phyloP scores from a whole-genome alignment of 2,329 filamentous ascomycete genomes.

The Fusarium nematophilum region DNA sequence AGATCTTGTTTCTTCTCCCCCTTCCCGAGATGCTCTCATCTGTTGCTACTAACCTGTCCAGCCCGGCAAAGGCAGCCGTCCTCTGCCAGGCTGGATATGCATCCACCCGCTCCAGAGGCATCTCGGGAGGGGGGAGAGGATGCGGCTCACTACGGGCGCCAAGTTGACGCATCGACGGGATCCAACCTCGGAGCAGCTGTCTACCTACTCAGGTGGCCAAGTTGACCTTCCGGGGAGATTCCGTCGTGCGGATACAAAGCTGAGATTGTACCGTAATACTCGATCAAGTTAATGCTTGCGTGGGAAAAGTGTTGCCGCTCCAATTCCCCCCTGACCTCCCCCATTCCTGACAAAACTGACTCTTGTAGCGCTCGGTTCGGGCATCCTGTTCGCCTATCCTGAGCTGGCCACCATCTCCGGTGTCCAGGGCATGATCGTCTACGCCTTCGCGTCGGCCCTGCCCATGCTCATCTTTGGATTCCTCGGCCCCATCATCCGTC shows the following conservation, averaged over 20 bases:
- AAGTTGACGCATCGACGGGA: slow-evolving; percentile 64
- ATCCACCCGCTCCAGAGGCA: slow-evolving; percentile 39
- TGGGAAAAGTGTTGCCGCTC: slow-evolving; percentile 97
- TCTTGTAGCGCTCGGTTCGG: slow-evolving; percentile 79
- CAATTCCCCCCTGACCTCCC: slow-evolving; percentile 50
- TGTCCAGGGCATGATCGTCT: slow-evolving; percentile 81
- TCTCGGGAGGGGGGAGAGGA: slow-evolving; percentile 52
- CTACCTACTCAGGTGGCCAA: not conserved
- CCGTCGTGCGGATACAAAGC: slow-evolving; percentile 68
- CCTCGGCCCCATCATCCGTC: slow-evolving; percentile 80
- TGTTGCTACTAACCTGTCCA: slow-evolving; percentile 42
- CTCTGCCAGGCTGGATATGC: slow-evolving; percentile 10
- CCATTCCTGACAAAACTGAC: slow-evolving; percentile 54
- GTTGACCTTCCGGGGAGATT: slow-evolving; percentile 52
- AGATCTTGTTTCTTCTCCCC: slow-evolving; percentile 51
- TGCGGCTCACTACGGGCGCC: slow-evolving; percentile 89
- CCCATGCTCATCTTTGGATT: slow-evolving; percentile 80
- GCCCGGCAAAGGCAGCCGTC: slow-evolving; percentile 2
- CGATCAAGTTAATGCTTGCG: slow-evolving; percentile 99
- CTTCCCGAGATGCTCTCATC: slow-evolving; percentile 40
- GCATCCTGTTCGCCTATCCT: slow-evolving; percentile 85
- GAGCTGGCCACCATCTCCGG: slow-evolving; percentile 83
- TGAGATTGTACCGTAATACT: slow-evolving; percentile 97
- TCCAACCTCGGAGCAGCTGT: slow-evolving; percentile 60
- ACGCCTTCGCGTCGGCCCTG: slow-evolving; percentile 77